Conservation (phyloP, 306 rosid genomes). For the Erythrophleum fordii region DNA sequence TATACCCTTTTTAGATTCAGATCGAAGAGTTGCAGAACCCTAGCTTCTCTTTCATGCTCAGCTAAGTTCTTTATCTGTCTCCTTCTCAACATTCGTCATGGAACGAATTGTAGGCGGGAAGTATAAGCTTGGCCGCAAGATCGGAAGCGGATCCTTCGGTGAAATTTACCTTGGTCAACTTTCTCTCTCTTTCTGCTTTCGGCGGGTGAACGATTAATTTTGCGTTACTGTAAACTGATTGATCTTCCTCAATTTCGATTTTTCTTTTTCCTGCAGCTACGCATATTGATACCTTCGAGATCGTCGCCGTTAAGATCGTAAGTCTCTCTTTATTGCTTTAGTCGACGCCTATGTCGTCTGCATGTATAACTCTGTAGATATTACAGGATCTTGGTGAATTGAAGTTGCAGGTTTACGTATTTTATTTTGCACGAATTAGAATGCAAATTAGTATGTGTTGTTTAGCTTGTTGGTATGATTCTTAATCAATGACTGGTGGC, state of each 20-base stretch:
- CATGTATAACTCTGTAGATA: not conserved
- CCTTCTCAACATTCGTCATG: constrained; percentile 38
- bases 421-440: not conserved
- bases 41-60: constrained; percentile 36
- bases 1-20: constrained; percentile 2
- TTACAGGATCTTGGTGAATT: not conserved
- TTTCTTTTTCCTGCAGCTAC: constrained; percentile 64
- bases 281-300: constrained; percentile 86
- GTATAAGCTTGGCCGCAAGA: constrained; percentile 95
- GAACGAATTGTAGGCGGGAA: constrained; percentile 78
- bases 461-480: not conserved
- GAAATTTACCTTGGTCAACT: constrained; percentile 85
- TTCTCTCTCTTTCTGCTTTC: not conserved
- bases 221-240: constrained; percentile 1
- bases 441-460: not conserved
- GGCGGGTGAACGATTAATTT: not conserved
- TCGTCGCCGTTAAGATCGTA: constrained; percentile 93
- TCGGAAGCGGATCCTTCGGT: constrained; percentile 99
- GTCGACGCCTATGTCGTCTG: not conserved
- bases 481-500: not conserved
- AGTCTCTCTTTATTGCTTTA: constrained; percentile 32
- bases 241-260: constrained; percentile 28
- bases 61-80: constrained; percentile 35
- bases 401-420: not conserved
- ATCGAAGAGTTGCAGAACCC: constrained; percentile 23